These are phyloP conservation scores for Reutealis trisperma DNA, from an alignment of 345 rosid genomes.

Conservation along the genomic window DNA sequence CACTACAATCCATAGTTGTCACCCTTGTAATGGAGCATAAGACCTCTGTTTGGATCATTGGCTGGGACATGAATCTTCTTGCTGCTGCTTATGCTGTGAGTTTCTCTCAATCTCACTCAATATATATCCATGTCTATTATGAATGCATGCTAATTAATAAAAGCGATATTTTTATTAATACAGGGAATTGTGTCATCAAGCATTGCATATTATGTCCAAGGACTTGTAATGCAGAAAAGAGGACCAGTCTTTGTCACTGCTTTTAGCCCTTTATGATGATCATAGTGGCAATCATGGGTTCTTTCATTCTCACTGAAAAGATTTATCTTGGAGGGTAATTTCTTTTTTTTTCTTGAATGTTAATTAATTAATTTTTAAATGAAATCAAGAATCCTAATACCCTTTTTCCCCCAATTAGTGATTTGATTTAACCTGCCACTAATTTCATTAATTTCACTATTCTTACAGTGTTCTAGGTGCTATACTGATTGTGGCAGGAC, in stretches of 20 bases:
- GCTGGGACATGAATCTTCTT: constrained; percentile 32
- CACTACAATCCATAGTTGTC: constrained; percentile 29
- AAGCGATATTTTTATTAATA: constrained; percentile 3
- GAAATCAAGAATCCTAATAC: neutral
- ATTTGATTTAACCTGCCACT: too few relatives aligned
- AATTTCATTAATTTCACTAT: neutral
- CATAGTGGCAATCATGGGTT: constrained; percentile 53
- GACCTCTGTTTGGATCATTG: constrained; percentile 26
- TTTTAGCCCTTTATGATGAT: constrained; percentile 68
- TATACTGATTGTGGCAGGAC: constrained; percentile 24
- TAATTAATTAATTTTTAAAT: neutral
- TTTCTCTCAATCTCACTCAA: neutral
- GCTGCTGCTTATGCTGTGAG: constrained; percentile 36
- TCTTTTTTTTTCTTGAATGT: neutral
- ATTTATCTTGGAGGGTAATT: constrained; percentile 59
- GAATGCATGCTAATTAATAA: neutral
- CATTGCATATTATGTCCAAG: constrained; percentile 50
- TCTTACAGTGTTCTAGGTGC: constrained; percentile 26
- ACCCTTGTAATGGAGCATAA: constrained; percentile 34
- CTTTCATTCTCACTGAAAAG: constrained; percentile 48
- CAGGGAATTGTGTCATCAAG: constrained; percentile 68
- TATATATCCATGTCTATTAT: neutral
- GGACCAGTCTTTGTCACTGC: constrained; percentile 80
- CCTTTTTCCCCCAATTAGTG: neutral
- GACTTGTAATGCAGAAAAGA: constrained; percentile 44